Base-by-base conservation (phyloP, 179 eudicot genomes). In the Silene noctiflora region DNA sequence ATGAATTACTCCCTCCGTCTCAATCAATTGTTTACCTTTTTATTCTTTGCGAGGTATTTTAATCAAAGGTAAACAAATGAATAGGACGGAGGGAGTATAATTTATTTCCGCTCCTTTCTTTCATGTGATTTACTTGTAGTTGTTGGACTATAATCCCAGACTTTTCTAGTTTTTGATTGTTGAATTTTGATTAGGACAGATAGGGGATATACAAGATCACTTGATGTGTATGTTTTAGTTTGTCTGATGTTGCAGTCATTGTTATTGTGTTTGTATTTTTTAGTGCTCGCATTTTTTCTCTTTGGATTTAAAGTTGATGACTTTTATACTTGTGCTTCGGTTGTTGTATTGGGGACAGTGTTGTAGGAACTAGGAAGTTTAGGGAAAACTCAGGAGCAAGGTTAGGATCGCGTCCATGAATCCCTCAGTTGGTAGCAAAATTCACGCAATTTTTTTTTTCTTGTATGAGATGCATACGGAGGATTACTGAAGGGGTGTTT, bases 321-420 rank as follows among this genome's bases (percentile, higher is more conserved):
- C 56, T 48, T 48, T 48, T 14, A 48, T 1, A 48, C n/a, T 48
- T 48, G 22, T 12, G 11, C 3, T 13, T 16, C 35, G 69, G 69
- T 66, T 21, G 44, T 31, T 48, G 8, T 66, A n/a, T 17, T 16
- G 22, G 33, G 20, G 21, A 16, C 21, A 16, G n/a, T 29, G 46
- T 66, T n/a, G n/a, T n/a, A n/a, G n/a, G n/a, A n/a, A 14, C 11
- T 66, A 66, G 21, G 7, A 27, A 64, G n/a, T 64, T 3, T 25
- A 25, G 68, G 68, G 68, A 64, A 64, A 19, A 27, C 35, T 64
- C 7, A 12, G 4, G 68, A 64, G n/a, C 19, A 64, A 64, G 67
- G 35, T 25, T 63, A 24, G 5, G 22, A 27, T 25, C 3, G 3
- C 25, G 66, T 10, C 21, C 3, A 21, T 21, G 25, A 61, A 63